These are phyloP conservation scores for Scalesia atractyloides DNA, from an alignment of 129 eudicot species.

Conservation along the genomic window DNA sequence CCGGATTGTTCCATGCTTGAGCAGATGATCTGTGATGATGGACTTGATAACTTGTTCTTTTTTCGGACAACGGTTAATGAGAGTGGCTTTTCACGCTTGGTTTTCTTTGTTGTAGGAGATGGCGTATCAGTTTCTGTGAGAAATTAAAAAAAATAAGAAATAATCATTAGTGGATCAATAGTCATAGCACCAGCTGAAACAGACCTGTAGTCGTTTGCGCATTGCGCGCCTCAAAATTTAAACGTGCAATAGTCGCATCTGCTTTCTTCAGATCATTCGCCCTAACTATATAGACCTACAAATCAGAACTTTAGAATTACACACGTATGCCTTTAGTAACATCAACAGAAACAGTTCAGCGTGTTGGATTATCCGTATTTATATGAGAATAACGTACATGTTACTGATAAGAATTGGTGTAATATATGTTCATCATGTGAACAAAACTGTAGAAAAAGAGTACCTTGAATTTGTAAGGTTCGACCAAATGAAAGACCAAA, in stretches of 20 bases:
- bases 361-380: background rate
- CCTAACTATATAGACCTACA: constrained; percentile 56
- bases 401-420: background rate
- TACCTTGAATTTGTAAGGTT: constrained; percentile 63
- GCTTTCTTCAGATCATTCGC: constrained; percentile 33
- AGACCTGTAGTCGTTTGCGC: constrained; percentile 17
- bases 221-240: constrained; percentile 31
- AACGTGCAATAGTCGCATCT: constrained; percentile 43
- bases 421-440: constrained; percentile 6
- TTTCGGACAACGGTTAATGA: background rate
- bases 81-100: constrained; percentile 22
- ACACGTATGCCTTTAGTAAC: background rate
- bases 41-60: constrained; percentile 9
- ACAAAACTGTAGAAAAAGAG: constrained; percentile 7
- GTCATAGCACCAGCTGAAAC: constrained; percentile 16
- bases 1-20: constrained; percentile 21
- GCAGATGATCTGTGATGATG: background rate
- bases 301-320: constrained; percentile 13
- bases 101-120: constrained; percentile 15
- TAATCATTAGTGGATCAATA: background rate
- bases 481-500: constrained; percentile 64
- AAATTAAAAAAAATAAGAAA: too few relatives aligned
- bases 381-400: background rate
- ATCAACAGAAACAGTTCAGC: background rate
- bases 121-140: constrained; percentile 7